phyloP scores from a whole-genome alignment of 768 basidiomycete genomes.

The Candolleomyces efflorescens region DNA sequence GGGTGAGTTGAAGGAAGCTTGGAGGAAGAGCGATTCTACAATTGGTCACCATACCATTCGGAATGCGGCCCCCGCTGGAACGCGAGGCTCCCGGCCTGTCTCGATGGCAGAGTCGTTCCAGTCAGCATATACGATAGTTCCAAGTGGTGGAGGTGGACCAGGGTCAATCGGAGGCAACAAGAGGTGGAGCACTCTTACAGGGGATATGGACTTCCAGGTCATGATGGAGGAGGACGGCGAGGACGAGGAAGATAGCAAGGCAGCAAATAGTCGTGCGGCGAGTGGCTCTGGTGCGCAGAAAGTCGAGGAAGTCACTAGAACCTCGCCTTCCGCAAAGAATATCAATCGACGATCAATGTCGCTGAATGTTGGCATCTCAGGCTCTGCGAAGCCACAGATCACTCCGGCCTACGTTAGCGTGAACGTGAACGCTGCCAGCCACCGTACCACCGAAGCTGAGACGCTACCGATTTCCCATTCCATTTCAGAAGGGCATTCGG shows the following conservation, averaged over 20 bases:
- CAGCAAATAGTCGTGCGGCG: background rate
- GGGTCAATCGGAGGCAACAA: slow-evolving; percentile 32
- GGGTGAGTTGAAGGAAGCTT: slow-evolving; percentile 50
- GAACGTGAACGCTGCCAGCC: slow-evolving; percentile 15
- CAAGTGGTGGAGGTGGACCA: slow-evolving; percentile 20
- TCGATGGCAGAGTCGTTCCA: slow-evolving; percentile 77
- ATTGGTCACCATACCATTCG: slow-evolving; percentile 72
- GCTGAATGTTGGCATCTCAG: slow-evolving; percentile 38
- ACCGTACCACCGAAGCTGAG: slow-evolving; percentile 26
- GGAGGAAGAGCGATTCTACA: slow-evolving; percentile 84
- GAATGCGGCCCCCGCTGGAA: slow-evolving; percentile 38
- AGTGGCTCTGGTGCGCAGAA: background rate
- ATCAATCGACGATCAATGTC: slow-evolving; percentile 65
- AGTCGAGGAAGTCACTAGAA: slow-evolving; percentile 1
- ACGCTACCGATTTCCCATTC: slow-evolving; percentile 29
- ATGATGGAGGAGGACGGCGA: slow-evolving; percentile 54
- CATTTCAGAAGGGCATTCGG: slow-evolving; percentile 27
- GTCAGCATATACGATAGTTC: slow-evolving; percentile 68
- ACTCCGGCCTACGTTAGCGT: slow-evolving; percentile 16
- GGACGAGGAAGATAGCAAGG: slow-evolving; percentile 12
- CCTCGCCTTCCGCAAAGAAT: slow-evolving; percentile 40
- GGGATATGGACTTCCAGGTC: slow-evolving; percentile 64
- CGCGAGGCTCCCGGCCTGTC: slow-evolving; percentile 62
- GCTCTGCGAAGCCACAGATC: slow-evolving; percentile 16
- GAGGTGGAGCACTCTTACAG: slow-evolving; percentile 63